Conservation (phyloP, 352 stramenopile genomes). For the Phytophthora foliorum region DNA sequence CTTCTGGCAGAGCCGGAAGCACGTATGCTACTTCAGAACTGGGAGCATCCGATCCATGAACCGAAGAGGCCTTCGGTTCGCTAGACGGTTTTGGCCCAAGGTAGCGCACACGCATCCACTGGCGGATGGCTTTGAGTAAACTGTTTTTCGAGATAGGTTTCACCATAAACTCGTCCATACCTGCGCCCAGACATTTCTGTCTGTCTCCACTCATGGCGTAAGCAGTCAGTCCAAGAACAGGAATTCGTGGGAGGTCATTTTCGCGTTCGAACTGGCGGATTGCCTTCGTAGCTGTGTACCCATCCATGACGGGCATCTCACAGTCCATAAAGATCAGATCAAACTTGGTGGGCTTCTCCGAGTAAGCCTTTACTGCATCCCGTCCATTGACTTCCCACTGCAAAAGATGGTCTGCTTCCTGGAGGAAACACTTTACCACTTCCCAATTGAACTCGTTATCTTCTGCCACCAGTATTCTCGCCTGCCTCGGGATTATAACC, state of each 20-base stretch:
- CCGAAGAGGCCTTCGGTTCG: slow-evolving; percentile 6
- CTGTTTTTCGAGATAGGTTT: slow-evolving; percentile 80
- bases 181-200: slow-evolving; percentile 73
- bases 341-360: slow-evolving; percentile 54
- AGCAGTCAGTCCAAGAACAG: slow-evolving; percentile 71
- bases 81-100: slow-evolving; percentile 42
- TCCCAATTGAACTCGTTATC: slow-evolving; percentile 89
- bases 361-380: slow-evolving; percentile 74
- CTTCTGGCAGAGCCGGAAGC: neutral
- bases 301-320: slow-evolving; percentile 87
- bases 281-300: slow-evolving; percentile 68
- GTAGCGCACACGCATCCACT: slow-evolving; percentile 76
- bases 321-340: slow-evolving; percentile 86
- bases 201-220: slow-evolving; percentile 82
- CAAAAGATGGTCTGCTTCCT: slow-evolving; percentile 74
- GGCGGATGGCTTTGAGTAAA: slow-evolving; percentile 67
- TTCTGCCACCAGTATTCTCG: slow-evolving; percentile 76
- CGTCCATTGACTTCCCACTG: slow-evolving; percentile 81
- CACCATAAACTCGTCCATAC: slow-evolving; percentile 87
- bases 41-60: slow-evolving; percentile 33
- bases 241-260: slow-evolving; percentile 70
- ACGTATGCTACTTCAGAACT: slow-evolving; percentile 17
- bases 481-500: slow-evolving; percentile 56
- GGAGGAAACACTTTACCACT: slow-evolving; percentile 80
- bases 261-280: slow-evolving; percentile 77